Percentiles rank a stretch among this genome's conserved stretches.
Conservation (phyloP, 129 eudicot genomes). For the Erigeron canadensis region DNA sequence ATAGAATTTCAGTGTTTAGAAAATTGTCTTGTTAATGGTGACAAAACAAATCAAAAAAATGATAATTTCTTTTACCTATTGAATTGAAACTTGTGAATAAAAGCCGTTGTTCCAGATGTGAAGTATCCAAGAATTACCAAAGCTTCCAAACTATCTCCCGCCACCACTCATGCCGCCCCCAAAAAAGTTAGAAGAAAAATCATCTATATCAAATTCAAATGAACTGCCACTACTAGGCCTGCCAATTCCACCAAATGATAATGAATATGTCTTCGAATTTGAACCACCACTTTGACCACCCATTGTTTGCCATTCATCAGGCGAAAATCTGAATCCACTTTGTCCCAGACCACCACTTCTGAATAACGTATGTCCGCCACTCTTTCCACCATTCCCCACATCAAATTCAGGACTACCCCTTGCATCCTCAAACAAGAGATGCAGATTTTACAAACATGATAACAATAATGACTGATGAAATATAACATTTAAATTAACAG, state of each 20-base stretch:
- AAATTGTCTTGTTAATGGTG: too few relatives aligned
- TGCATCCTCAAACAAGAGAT: slow-evolving; percentile 89
- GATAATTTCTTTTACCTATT: too few relatives aligned
- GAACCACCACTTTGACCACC: slow-evolving; percentile 71
- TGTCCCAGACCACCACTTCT: slow-evolving; percentile 87
- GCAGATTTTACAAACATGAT: too few relatives aligned
- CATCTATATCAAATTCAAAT: slow-evolving; percentile 68
- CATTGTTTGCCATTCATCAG: slow-evolving; percentile 84
- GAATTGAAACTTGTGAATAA: too few relatives aligned
- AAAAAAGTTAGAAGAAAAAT: slow-evolving; percentile 79
- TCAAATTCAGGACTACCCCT: slow-evolving; percentile 72
- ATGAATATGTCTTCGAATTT: slow-evolving; percentile 74
- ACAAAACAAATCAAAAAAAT: too few relatives aligned
- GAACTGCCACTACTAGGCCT: slow-evolving; percentile 43
- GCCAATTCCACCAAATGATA: slow-evolving; percentile 83
- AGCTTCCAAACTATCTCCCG: slow-evolving; percentile 63
- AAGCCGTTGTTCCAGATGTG: too few relatives aligned
- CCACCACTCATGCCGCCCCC: too few relatives aligned
- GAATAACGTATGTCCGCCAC: slow-evolving; percentile 56
- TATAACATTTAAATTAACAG: too few relatives aligned
- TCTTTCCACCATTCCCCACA: slow-evolving; percentile 48
- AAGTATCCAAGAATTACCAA: slow-evolving; percentile 64
- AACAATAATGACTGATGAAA: too few relatives aligned
- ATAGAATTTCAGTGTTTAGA: too few relatives aligned
- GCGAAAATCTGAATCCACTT: slow-evolving; percentile 60